phyloP scores from a whole-genome alignment of 1,284 basidiomycete genomes.

The Ganoderma lucidum region DNA sequence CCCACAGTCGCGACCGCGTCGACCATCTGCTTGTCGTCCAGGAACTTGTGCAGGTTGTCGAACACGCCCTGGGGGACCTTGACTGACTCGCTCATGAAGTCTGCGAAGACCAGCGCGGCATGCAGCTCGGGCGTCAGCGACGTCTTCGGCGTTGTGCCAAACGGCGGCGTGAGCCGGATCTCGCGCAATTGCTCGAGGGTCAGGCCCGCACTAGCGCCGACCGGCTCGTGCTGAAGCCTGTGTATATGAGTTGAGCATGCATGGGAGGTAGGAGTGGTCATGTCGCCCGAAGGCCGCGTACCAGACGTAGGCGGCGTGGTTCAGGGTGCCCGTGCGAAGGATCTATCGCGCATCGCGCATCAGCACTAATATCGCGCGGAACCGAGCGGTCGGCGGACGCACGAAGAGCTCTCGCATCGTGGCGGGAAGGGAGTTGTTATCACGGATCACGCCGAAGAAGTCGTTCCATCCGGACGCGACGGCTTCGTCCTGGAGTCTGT shows the following conservation, averaged over 20 bases:
- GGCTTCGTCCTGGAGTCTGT: slow-evolving; percentile 37
- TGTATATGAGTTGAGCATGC: neutral
- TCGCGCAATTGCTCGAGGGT: slow-evolving; percentile 47
- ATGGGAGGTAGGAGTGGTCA: neutral
- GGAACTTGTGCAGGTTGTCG: slow-evolving; percentile 42
- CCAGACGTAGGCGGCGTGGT: slow-evolving; percentile 40
- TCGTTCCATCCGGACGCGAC: slow-evolving; percentile 38
- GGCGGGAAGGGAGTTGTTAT: slow-evolving; percentile 38
- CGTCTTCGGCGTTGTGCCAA: slow-evolving; percentile 30
- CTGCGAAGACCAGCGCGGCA: slow-evolving; percentile 48
- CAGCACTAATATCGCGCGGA: neutral
- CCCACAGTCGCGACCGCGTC: slow-evolving; percentile 51
- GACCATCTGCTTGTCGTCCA: slow-evolving; percentile 49
- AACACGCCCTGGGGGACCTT: slow-evolving; percentile 49
- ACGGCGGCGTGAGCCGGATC: slow-evolving; percentile 45
- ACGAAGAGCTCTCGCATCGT: slow-evolving; percentile 41
- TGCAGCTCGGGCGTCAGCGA: slow-evolving; percentile 37
- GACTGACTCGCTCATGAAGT: slow-evolving; percentile 47
- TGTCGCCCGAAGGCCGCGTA: slow-evolving; percentile 13
- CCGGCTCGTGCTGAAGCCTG: slow-evolving; percentile 53
- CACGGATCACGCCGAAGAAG: slow-evolving; percentile 34
- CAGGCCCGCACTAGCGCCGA: slow-evolving; percentile 48
- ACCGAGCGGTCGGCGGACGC: slow-evolving; percentile 6
- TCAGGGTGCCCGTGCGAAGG: slow-evolving; percentile 38
- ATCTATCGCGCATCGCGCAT: slow-evolving; percentile 28